Percentiles rank a stretch among this genome's conserved stretches.
phyloP scores from a whole-genome alignment of 345 rosid genomes.

The Eucalyptus urophylla region DNA sequence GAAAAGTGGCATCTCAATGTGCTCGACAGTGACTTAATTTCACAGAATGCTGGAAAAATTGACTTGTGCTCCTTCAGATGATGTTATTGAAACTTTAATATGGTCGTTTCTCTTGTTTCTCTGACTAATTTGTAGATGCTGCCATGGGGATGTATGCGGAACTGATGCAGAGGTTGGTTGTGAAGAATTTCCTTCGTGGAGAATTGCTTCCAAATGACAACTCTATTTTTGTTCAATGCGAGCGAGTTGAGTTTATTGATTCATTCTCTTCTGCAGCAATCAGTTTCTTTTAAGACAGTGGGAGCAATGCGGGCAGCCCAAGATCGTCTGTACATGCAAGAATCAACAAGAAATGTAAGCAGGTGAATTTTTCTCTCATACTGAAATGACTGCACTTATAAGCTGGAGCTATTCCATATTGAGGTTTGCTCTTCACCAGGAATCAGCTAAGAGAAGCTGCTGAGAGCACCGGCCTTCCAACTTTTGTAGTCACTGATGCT shows the following conservation, averaged over 20 bases:
- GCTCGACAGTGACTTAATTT: slow-evolving; percentile 46
- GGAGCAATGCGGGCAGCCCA: slow-evolving; percentile 82
- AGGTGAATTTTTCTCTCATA: slow-evolving; percentile 4
- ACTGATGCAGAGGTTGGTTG: slow-evolving; percentile 51
- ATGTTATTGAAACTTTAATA: neutral
- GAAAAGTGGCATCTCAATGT: slow-evolving; percentile 82
- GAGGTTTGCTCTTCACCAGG: slow-evolving; percentile 13
- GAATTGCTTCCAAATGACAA: neutral
- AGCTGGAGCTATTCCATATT: neutral
- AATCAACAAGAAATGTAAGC: slow-evolving; percentile 90
- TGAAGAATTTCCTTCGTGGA: neutral
- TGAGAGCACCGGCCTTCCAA: slow-evolving; percentile 66
- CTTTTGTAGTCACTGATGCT: slow-evolving; percentile 88
- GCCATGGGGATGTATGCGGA: slow-evolving; percentile 84
- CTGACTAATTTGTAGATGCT: slow-evolving; percentile 38
- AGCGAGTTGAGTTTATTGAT: neutral
- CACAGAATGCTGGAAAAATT: neutral
- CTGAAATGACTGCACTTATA: neutral
- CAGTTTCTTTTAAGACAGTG: slow-evolving; percentile 56
- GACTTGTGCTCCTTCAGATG: neutral
- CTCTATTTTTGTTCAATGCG: neutral
- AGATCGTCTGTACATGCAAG: slow-evolving; percentile 75
- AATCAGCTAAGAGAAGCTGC: slow-evolving; percentile 63
- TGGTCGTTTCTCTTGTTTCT: neutral
- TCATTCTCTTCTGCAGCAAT: slow-evolving; percentile 26